Conservation (phyloP, 2,329 filamentous ascomycete species). For the Arthrinium phaeospermum region DNA sequence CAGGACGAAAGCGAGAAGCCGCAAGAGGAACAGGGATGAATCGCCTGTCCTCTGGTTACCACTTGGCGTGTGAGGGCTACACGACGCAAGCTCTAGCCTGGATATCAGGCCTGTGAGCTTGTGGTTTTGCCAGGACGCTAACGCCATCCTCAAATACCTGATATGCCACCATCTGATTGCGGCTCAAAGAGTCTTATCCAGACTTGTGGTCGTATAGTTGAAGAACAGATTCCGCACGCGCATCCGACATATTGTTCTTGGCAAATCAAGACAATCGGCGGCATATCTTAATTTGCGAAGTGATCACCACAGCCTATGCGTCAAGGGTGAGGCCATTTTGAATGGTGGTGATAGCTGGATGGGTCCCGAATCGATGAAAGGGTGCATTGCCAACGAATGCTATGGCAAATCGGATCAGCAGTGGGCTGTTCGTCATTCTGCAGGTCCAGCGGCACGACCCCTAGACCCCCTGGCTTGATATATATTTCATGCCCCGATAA, state of each 20-base stretch:
- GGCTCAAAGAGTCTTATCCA: not conserved
- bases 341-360: not conserved
- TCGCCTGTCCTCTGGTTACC: not conserved
- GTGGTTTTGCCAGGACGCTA: not conserved
- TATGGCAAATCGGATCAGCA: not conserved
- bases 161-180: not conserved
- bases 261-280: no score
- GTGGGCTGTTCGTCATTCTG: not conserved
- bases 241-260: not conserved
- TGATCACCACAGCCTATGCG: not conserved
- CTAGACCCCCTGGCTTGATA: not conserved
- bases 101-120: not conserved
- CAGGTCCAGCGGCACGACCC: not conserved
- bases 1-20: not conserved
- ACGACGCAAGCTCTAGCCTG: not conserved
- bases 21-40: constrained; percentile 20
- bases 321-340: not conserved
- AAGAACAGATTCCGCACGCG: not conserved
- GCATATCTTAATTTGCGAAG: not conserved
- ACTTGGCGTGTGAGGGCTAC: not conserved
- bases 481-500: not conserved
- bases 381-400: not conserved
- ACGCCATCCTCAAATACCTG: not conserved
- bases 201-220: not conserved
- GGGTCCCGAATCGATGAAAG: not conserved